Evolutionary conservation across 306 rosid species (phyloP).

Genomic region (Acacia crassicarpa): DNA sequence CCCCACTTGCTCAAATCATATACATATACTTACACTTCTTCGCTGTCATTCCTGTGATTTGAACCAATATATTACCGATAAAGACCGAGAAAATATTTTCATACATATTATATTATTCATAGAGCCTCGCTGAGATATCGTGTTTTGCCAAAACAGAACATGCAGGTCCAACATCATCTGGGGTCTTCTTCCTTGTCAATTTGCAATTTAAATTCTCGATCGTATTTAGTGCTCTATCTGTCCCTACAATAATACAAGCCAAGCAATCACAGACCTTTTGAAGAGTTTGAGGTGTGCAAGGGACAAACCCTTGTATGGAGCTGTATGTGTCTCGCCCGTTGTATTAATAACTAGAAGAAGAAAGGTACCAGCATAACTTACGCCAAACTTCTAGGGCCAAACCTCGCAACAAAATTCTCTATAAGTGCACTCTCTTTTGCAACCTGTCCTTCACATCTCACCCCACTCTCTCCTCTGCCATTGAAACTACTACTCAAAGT

Average conservation of each 20-base stretch:
- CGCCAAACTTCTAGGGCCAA: constrained; percentile 39
- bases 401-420: not conserved
- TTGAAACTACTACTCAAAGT: constrained; percentile 18
- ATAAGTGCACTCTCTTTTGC: constrained; percentile 12
- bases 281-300: not conserved
- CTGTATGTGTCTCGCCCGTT: not conserved
- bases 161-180: not conserved
- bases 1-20: not conserved
- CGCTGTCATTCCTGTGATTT: not conserved
- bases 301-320: not conserved
- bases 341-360: not conserved
- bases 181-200: constrained; percentile 15
- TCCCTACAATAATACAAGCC: not conserved
- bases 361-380: constrained; percentile 33
- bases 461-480: constrained; percentile 8
- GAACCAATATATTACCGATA: constrained; percentile 7
- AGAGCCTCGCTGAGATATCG: not conserved
- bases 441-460: not conserved
- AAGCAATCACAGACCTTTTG: constrained; percentile 35
- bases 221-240: not conserved
- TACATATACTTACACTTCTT: not conserved
- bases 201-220: not conserved
- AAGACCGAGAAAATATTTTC: not conserved
- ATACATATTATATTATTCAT: not conserved
- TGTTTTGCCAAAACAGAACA: not conserved